A percentile compares a stretch with the other conserved stretches of the same genome.
Evolutionary conservation across 1,139 yeast genomes (phyloP).

Genomic region (Lodderomyces metapsilosis): DNA sequence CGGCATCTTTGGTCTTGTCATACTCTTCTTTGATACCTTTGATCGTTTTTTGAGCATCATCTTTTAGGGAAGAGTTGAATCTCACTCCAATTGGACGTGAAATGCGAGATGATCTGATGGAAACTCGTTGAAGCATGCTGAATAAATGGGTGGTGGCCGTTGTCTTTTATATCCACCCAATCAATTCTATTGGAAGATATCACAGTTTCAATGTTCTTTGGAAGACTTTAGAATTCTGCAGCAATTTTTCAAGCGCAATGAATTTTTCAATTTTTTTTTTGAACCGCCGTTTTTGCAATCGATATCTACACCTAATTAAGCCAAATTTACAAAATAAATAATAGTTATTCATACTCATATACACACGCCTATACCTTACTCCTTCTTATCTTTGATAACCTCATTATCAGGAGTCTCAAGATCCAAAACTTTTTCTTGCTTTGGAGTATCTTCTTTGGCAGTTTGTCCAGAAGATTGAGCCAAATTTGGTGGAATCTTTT

Average conservation of each 20-base stretch:
- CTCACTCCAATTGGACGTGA: neutral
- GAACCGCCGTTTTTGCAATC: neutral
- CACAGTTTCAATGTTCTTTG: too few species aligned
- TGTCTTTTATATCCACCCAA: neutral
- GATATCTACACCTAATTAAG: too few species aligned
- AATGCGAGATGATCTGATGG: too few species aligned
- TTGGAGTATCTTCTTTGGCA: slow-evolving; percentile 55
- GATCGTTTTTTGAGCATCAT: slow-evolving; percentile 4
- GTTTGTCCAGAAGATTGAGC: slow-evolving; percentile 50
- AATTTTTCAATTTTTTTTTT: slow-evolving; percentile 2
- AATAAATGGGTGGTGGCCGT: neutral
- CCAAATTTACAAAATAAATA: neutral
- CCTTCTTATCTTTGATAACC: slow-evolving; percentile 6
- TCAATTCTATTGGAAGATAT: too few species aligned
- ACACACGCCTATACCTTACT: too few species aligned
- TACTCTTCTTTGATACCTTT: neutral
- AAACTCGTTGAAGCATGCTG: slow-evolving; percentile 4
- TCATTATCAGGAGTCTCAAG: slow-evolving; percentile 15
- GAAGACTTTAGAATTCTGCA: neutral
- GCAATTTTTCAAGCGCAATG: neutral
- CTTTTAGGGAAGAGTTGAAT: slow-evolving; percentile 8
- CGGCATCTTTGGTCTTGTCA: slow-evolving; percentile 1
- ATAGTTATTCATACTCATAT: neutral
- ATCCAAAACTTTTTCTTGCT: slow-evolving; percentile 17
- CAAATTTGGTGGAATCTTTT: slow-evolving; percentile 70